phyloP scores from a whole-genome alignment of 2,329 filamentous ascomycete genomes.

The Zalaria obscura region DNA sequence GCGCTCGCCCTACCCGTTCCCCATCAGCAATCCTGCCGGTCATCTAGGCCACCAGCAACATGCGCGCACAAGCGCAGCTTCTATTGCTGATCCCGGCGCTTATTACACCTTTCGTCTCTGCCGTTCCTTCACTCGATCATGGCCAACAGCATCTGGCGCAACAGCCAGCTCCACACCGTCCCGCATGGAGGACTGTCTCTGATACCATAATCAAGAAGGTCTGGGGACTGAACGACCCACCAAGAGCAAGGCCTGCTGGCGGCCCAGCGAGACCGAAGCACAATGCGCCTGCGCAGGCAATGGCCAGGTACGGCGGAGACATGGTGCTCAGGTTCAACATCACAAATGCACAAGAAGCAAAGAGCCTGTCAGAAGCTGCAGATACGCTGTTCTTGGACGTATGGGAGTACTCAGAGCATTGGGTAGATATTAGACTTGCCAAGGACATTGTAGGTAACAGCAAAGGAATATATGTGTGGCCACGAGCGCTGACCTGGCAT shows the following conservation, averaged over 20 bases:
- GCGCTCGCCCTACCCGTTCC: too few relatives aligned
- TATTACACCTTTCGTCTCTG: slow-evolving; percentile 1
- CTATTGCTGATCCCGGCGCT: not conserved
- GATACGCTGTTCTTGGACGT: slow-evolving; percentile 72
- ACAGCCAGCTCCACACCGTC: slow-evolving; percentile 1
- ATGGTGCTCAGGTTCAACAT: slow-evolving; percentile 85
- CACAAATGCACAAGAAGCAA: slow-evolving; percentile 51
- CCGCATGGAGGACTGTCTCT: slow-evolving; percentile 7
- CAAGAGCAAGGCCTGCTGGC: not conserved
- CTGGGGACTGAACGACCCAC: slow-evolving; percentile 4
- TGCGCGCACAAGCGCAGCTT: slow-evolving; percentile 2
- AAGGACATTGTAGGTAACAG: slow-evolving; percentile 48
- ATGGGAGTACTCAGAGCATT: slow-evolving; percentile 71
- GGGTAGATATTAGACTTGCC: slow-evolving; percentile 71
- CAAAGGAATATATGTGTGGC: too few relatives aligned
- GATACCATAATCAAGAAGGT: slow-evolving; percentile 7
- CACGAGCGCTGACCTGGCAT: slow-evolving; percentile 15
- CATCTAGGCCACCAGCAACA: not conserved
- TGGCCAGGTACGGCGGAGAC: slow-evolving; percentile 53
- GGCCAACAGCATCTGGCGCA: slow-evolving; percentile 2
- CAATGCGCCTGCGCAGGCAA: not conserved
- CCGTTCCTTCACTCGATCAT: slow-evolving; percentile 4
- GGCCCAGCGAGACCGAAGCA: not conserved
- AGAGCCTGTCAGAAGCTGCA: slow-evolving; percentile 56
- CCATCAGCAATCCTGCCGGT: too few relatives aligned